Conservation (phyloP, 768 basidiomycete species). For the Trametes sanguinea region DNA sequence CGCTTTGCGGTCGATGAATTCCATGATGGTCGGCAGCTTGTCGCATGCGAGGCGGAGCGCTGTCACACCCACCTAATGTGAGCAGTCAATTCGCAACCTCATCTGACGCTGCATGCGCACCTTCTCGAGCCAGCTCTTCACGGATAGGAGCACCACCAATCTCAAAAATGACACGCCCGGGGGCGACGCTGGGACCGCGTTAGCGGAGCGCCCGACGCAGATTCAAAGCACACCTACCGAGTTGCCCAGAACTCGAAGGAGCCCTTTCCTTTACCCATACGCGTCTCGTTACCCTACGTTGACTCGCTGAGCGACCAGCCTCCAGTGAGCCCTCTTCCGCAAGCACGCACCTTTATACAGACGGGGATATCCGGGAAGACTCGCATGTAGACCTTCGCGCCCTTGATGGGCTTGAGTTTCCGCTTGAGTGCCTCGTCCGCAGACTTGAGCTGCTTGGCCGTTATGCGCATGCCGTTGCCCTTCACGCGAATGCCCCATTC, state of each 20-base stretch:
- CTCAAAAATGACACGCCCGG: conserved; percentile 90
- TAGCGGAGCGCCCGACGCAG: not conserved
- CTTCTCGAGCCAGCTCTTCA: conserved; percentile 90
- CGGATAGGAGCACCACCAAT: conserved; percentile 89
- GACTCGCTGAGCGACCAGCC: not conserved
- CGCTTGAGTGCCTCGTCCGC: conserved; percentile 87
- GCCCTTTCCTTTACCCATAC: conserved; percentile 99
- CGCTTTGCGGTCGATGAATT: conserved; percentile 73
- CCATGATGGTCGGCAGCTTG: conserved; percentile 85
- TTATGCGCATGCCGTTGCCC: conserved; percentile 76
- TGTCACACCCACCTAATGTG: conserved; percentile 33
- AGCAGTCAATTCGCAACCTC: not conserved
- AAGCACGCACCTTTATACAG: conserved; percentile 79
- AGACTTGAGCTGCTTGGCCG: conserved; percentile 86
- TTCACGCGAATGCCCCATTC: conserved; percentile 92
- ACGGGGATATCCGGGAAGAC: conserved; percentile 98
- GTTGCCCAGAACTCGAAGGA: conserved; percentile 97
- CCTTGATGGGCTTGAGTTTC: conserved; percentile 88
- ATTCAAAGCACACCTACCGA: conserved; percentile 50
- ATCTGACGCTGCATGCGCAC: conserved; percentile 44
- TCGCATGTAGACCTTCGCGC: conserved; percentile 80
- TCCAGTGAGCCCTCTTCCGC: too few species aligned
- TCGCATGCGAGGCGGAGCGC: conserved; percentile 86
- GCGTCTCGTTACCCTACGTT: conserved; percentile 88
- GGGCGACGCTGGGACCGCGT: conserved; percentile 63